Conservation (phyloP, 805 yeast genomes). For the Candida oleophila region DNA sequence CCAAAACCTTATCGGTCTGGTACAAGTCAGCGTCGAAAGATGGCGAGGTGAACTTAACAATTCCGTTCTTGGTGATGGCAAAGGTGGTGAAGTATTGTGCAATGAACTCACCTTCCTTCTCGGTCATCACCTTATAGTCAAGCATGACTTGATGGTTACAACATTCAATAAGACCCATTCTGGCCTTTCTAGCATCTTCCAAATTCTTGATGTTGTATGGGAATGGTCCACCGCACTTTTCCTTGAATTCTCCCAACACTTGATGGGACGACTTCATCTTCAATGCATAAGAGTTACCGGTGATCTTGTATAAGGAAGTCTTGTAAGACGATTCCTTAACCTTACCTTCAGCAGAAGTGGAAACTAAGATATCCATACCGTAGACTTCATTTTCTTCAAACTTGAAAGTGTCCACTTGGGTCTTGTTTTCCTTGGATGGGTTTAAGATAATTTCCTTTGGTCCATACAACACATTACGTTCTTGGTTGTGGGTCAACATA, state of each 20-base stretch:
- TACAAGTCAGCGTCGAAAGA: slow-evolving; percentile 47
- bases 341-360: slow-evolving; percentile 66
- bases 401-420: slow-evolving; percentile 59
- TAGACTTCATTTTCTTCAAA: slow-evolving; percentile 77
- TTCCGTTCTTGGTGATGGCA: slow-evolving; percentile 71
- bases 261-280: slow-evolving; percentile 70
- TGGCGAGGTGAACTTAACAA: slow-evolving; percentile 61
- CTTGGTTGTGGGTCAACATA: slow-evolving; percentile 73
- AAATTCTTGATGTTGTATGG: slow-evolving; percentile 68
- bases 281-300: slow-evolving; percentile 65
- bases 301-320: slow-evolving; percentile 71
- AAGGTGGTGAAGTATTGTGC: slow-evolving; percentile 76
- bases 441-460: slow-evolving; percentile 74
- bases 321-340: slow-evolving; percentile 56
- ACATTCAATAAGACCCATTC: slow-evolving; percentile 75
- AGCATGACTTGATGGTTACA: slow-evolving; percentile 62
- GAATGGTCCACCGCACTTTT: slow-evolving; percentile 58
- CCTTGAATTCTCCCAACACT: slow-evolving; percentile 65
- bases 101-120: slow-evolving; percentile 62
- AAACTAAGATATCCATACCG: slow-evolving; percentile 69
- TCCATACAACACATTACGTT: slow-evolving; percentile 66
- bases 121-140: slow-evolving; percentile 68
- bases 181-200: slow-evolving; percentile 67
- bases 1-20: slow-evolving; percentile 57
- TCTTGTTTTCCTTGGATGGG: slow-evolving; percentile 66